These are phyloP conservation scores for Rubroshorea leprosula DNA, from an alignment of 345 rosid genomes.

Conservation along the genomic window DNA sequence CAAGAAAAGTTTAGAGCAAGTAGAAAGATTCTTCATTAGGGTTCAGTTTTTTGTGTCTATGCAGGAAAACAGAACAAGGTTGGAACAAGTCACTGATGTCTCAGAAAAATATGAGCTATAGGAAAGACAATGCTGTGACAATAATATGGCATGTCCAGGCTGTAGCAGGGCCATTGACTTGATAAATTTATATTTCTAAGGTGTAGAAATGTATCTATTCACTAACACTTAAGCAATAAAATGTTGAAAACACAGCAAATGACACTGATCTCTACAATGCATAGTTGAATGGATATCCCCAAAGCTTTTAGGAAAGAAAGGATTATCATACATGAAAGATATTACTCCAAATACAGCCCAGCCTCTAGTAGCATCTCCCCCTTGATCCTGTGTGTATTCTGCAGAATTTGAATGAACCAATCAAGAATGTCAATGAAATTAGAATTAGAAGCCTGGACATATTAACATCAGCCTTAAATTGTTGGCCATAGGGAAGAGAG, in stretches of 20 bases:
- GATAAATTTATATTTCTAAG: not conserved
- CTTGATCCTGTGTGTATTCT: constrained; percentile 57
- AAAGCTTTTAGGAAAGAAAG: not conserved
- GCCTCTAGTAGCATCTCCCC: constrained; percentile 59
- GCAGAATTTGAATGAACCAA: constrained; percentile 24
- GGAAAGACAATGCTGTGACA: not conserved
- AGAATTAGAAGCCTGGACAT: not conserved
- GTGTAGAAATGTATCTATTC: constrained; percentile 2
- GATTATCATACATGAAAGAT: constrained; percentile 75
- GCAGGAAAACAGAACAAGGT: not conserved
- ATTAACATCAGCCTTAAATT: constrained; percentile 12
- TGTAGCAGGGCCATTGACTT: not conserved
- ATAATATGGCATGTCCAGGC: constrained; percentile 1
- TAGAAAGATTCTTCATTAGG: too few relatives aligned
- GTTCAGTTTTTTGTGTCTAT: not conserved
- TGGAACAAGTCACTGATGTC: not conserved
- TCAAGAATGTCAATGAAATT: not conserved
- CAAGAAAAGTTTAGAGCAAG: too few relatives aligned
- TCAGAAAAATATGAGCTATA: too few relatives aligned
- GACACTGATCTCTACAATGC: constrained; percentile 5
- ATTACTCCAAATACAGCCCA: constrained; percentile 89
- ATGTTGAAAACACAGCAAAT: constrained; percentile 2
- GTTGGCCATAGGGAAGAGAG: constrained; percentile 9
- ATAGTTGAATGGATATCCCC: not conserved
- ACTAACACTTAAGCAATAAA: not conserved